Conservation (phyloP, 805 yeast species). For the Starmera caribaea region DNA sequence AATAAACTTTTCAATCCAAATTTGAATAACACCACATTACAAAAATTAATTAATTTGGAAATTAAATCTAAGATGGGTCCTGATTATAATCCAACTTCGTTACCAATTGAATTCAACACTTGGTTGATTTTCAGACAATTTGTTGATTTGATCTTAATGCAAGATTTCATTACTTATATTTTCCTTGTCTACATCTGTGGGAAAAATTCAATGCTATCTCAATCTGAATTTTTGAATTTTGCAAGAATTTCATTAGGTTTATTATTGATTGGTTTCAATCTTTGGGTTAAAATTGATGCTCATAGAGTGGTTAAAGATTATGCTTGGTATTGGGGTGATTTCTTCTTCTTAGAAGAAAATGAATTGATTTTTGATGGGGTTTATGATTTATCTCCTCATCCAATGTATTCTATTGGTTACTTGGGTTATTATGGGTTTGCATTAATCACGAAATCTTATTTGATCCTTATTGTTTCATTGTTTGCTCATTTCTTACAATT, state of each 20-base stretch:
- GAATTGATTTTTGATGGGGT: slow-evolving; percentile 80
- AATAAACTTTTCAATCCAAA: slow-evolving; percentile 33
- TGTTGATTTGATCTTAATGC: slow-evolving; percentile 78
- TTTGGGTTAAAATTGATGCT: slow-evolving; percentile 82
- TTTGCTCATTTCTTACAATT: slow-evolving; percentile 73
- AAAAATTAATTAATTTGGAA: slow-evolving; percentile 35
- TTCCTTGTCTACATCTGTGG: slow-evolving; percentile 39
- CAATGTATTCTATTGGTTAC: slow-evolving; percentile 87
- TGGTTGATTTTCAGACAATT: slow-evolving; percentile 75
- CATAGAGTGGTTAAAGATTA: slow-evolving; percentile 82
- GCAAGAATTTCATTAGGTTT: slow-evolving; percentile 52
- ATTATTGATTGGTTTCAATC: slow-evolving; percentile 54
- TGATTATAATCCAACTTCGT: slow-evolving; percentile 24
- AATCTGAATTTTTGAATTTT: slow-evolving; percentile 32
- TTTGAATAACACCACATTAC: slow-evolving; percentile 22
- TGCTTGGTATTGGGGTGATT: slow-evolving; percentile 96
- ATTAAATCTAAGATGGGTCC: slow-evolving; percentile 35
- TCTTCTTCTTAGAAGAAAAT: slow-evolving; percentile 67
- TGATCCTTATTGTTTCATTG: slow-evolving; percentile 58
- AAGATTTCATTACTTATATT: slow-evolving; percentile 69
- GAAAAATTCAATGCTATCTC: slow-evolving; percentile 26
- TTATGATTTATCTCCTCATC: slow-evolving; percentile 84
- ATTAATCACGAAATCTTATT: slow-evolving; percentile 62
- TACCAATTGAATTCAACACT: slow-evolving; percentile 71
- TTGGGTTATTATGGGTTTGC: slow-evolving; percentile 83